A percentile compares a stretch with the other conserved stretches of the same genome.
phyloP scores from a whole-genome alignment of 352 stramenopile species.

The Phytophthora rubi region DNA sequence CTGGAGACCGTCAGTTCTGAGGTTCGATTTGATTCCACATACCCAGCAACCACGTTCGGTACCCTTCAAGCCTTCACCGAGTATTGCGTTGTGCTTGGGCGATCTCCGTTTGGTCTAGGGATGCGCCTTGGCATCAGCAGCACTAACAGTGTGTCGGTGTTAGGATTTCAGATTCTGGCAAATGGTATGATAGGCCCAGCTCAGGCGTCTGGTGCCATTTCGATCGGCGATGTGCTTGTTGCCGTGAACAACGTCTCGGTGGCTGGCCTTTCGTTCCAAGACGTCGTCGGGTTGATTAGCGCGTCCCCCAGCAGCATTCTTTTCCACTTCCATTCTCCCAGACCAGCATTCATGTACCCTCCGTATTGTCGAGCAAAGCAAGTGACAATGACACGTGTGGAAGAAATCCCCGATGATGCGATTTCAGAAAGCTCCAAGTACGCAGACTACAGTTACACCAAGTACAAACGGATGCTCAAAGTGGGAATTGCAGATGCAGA shows the following conservation, averaged over 20 bases:
- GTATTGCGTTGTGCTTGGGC: slow-evolving; percentile 72
- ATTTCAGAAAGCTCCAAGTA: slow-evolving; percentile 52
- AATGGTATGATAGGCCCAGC: slow-evolving; percentile 81
- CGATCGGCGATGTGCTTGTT: slow-evolving; percentile 72
- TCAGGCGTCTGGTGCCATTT: slow-evolving; percentile 78
- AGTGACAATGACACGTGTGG: slow-evolving; percentile 55
- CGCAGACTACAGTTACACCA: slow-evolving; percentile 76
- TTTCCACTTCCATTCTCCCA: slow-evolving; percentile 85
- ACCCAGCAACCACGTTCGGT: slow-evolving; percentile 56
- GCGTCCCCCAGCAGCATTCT: slow-evolving; percentile 66
- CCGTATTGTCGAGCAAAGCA: slow-evolving; percentile 68
- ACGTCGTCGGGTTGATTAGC: slow-evolving; percentile 77
- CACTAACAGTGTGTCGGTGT: slow-evolving; percentile 67
- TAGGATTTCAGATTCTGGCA: slow-evolving; percentile 80
- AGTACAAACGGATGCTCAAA: slow-evolving; percentile 67
- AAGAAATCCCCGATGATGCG: slow-evolving; percentile 46
- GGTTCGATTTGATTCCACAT: slow-evolving; percentile 61
- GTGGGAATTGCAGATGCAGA: slow-evolving; percentile 52
- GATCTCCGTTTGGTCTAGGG: slow-evolving; percentile 75
- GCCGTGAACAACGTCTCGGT: slow-evolving; percentile 81
- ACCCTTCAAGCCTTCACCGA: slow-evolving; percentile 67
- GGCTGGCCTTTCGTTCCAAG: slow-evolving; percentile 67
- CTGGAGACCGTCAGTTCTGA: slow-evolving; percentile 50
- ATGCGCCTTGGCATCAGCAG: slow-evolving; percentile 82
- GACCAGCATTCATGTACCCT: slow-evolving; percentile 70